Base-by-base conservation (phyloP, 75 land plant species). In the Adiantum capillusveneris region DNA sequence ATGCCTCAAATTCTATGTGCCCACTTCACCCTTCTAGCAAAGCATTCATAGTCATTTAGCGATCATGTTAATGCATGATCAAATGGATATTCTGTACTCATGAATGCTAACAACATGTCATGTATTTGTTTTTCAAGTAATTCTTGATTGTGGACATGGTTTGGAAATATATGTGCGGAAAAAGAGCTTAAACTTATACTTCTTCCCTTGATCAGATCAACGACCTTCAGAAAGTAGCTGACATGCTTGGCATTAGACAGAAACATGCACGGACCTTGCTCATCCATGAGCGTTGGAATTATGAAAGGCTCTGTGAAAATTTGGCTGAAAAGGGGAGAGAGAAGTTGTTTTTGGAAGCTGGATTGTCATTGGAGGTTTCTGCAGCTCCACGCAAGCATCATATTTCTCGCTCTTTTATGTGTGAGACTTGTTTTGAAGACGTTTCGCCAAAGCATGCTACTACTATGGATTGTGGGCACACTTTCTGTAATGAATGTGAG, bases 251-350 rank as follows among this genome's bases (percentile, higher is more conserved):
- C 3, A 18, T 93, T n/a, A 74, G 61, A 31, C 83, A 79, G 30
- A 75, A 90, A 11, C 89, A 93, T 69, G 98, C 98, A 17, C 73
- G 98, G 27, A 83, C 90, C 2, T 63, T 93, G 43, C 88, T 93
- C 20, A 93, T 89, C 29, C 74, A 85, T 66, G 64, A 85, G 56
- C 84, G 96, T 0, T 93, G 98, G 98, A 72, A 93, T 77, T 81
- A 89, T 52, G 98, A 89, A 60, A 83, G 65, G 53, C 62, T 89
- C 57, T 49, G 75, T 46, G 65, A 76, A 7, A 69, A 77, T 19
- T 41, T 85, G 66, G 96, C 80, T 11, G 88, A 86, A 48, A 83
- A 78, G 57, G 98, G 98, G 13, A 81, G 52, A 48, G 77, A 74
- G 37, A 34, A 56, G 24, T 62, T 89, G 31, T 85, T 83, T 81